Conservation (phyloP, 306 rosid genomes). For the Crataegus laevigata region DNA sequence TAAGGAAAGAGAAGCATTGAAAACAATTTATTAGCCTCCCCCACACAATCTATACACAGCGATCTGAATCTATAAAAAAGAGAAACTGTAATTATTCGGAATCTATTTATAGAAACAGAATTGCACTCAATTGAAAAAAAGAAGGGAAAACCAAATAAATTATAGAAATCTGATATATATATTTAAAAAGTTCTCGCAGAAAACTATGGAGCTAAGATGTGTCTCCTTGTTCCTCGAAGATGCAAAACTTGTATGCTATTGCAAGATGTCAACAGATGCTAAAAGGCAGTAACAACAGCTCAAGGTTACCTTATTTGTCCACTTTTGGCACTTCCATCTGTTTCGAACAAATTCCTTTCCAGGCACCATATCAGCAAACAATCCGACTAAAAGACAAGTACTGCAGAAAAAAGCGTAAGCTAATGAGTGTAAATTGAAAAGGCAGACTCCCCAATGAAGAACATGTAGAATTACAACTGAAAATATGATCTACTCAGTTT, state of each 20-base stretch:
- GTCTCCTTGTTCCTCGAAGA: conserved; percentile 16
- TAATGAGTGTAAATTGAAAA: not conserved
- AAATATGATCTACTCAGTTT: not conserved
- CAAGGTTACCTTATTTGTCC: conserved; percentile 19
- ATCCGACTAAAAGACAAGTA: conserved; percentile 12
- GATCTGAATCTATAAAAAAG: conserved; percentile 7
- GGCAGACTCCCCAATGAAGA: not conserved
- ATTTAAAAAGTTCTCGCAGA: conserved; percentile 22
- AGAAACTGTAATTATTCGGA: not conserved
- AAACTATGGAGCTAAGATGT: conserved; percentile 23
- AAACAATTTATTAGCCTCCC: conserved; percentile 22
- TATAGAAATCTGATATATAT: conserved; percentile 18
- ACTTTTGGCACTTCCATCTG: conserved; percentile 10
- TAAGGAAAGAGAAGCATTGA: not conserved
- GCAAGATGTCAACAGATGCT: conserved; percentile 24
- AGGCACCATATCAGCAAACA: conserved; percentile 16
- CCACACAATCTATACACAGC: conserved; percentile 29
- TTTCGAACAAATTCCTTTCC: conserved; percentile 12
- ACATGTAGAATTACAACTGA: not conserved
- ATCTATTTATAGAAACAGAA: conserved; percentile 15
- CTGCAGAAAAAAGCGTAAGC: conserved; percentile 9
- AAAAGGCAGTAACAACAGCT: conserved; percentile 16
- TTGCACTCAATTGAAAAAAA: conserved; percentile 6
- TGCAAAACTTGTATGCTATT: conserved; percentile 24
- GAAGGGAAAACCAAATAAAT: conserved; percentile 1